Percentiles rank a stretch among this genome's conserved stretches.
Conservation (phyloP, 768 basidiomycete genomes). For the Amanita rubescens region DNA sequence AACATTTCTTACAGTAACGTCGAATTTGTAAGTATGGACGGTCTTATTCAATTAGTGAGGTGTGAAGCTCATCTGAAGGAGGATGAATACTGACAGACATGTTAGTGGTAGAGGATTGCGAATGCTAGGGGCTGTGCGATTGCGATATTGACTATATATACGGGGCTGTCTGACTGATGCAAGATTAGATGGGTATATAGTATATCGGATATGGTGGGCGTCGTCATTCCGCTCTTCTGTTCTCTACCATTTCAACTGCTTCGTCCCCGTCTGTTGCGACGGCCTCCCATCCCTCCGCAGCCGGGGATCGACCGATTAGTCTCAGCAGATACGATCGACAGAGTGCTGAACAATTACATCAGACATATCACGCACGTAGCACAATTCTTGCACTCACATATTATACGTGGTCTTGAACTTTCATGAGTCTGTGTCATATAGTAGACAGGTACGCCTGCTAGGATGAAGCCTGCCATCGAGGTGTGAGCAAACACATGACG, state of each 20-base stretch:
- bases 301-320: constrained; percentile 42
- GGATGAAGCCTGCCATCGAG: constrained; percentile 54
- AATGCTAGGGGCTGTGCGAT: not conserved
- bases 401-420: constrained; percentile 31
- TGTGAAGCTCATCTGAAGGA: not conserved
- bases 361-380: not conserved
- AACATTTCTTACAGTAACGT: constrained; percentile 62
- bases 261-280: constrained; percentile 71
- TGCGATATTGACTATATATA: not conserved
- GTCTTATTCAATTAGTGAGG: not conserved
- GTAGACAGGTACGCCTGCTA: constrained; percentile 75
- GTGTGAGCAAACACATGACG: constrained; percentile 6
- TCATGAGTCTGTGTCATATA: constrained; percentile 58
- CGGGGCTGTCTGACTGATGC: not conserved
- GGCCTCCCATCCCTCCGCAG: constrained; percentile 67
- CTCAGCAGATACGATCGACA: constrained; percentile 35
- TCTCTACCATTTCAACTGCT: constrained; percentile 57
- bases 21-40: constrained; percentile 63
- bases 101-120: not conserved
- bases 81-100: not conserved
- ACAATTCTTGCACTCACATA: constrained; percentile 21
- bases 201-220: not conserved
- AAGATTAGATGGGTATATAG: not conserved
- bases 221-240: constrained; percentile 9
- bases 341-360: constrained; percentile 26